Evolutionary conservation across 306 rosid genomes (phyloP), one percentile per base, ranked within the genome.

Genomic region (Biancaea sappan): DNA sequence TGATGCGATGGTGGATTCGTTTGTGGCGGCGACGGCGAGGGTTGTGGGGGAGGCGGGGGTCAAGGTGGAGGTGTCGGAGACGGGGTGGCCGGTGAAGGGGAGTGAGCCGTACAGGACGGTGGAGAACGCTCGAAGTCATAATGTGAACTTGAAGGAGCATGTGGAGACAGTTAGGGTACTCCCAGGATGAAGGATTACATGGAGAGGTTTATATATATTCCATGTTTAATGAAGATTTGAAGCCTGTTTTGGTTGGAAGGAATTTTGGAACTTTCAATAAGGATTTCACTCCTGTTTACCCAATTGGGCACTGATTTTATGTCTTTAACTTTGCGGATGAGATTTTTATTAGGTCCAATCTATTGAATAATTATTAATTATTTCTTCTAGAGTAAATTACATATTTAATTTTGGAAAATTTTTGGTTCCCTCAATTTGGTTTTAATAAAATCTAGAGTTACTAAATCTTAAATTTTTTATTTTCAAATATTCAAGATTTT

Each of bases 131-230:
- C 13, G 19, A 6, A 56, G 3, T 6, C 25, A 60, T 34, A 60
- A 60, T 35, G 34, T 26, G 26, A 57, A 54, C 21, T 52, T 56
- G 47, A 54, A 12, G 52, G 32, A 71, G 5, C 54, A 56, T n/a
- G 76, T 38, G 2, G 11, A 14, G 8, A 2, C 2, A 7, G 22
- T 11, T 4, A 40, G 76, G 16, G 6, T 16, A 70, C 64, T 22
- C 51, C 75, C 0, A 53, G 75, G 12, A 5, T 26, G 8, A 22
- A 18, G 12, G 11, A 32, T 19, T n/a, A 40, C 31, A 34, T 54
- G 54, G 76, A 72, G 76, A 72, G 40, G 67, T 44, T 31, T 40
- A 41, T 22, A 26, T 57, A 56, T 40, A 61, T 15, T 64, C 51
- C 13, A 22, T 64, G 70, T 40, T 64, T 2, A 59, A 57, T 3